phyloP scores from a whole-genome alignment of 1,284 basidiomycete genomes.

The Termitomyces sp. region DNA sequence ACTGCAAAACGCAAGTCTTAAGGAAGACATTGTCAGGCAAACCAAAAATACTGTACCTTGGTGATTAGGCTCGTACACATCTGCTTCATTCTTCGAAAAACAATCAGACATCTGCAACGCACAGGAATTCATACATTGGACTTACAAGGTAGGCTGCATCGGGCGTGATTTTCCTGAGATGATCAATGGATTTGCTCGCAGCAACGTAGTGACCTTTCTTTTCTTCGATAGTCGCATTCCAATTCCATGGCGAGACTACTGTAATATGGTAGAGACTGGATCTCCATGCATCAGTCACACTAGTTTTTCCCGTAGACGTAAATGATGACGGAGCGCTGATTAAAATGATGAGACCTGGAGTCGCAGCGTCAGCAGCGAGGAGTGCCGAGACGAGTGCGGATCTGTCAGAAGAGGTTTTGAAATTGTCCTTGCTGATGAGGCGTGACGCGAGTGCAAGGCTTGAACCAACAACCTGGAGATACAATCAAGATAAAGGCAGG shows the following conservation, averaged over 20 bases:
- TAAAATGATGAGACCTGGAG: conserved; percentile 39
- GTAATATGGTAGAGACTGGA: conserved; percentile 44
- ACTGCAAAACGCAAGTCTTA: conserved; percentile 19
- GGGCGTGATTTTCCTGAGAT: conserved; percentile 40
- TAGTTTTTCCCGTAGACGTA: conserved; percentile 31
- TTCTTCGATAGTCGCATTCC: conserved; percentile 37
- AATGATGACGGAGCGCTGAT: conserved; percentile 31
- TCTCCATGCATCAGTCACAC: conserved; percentile 44
- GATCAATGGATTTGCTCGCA: conserved; percentile 31
- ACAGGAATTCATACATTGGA: conserved; percentile 34
- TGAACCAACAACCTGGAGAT: conserved; percentile 29
- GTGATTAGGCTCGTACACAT: conserved; percentile 51
- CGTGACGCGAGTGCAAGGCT: conserved; percentile 38
- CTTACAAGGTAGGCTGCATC: conserved; percentile 46
- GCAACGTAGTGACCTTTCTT: conserved; percentile 30
- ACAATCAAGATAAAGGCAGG: background rate
- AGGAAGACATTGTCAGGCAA: background rate
- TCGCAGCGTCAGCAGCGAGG: conserved; percentile 28
- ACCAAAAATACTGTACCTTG: conserved; percentile 27
- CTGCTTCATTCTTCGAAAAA: conserved; percentile 45
- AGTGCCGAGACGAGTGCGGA: conserved; percentile 32
- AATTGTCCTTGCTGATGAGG: conserved; percentile 34
- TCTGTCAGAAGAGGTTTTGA: conserved; percentile 25
- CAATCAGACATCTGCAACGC: conserved; percentile 15
- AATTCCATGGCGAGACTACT: conserved; percentile 31